Evolutionary conservation across 1,139 yeast species (phyloP), one percentile per base, ranked within the genome.

Genomic region (Diutina scorzettiae): DNA sequence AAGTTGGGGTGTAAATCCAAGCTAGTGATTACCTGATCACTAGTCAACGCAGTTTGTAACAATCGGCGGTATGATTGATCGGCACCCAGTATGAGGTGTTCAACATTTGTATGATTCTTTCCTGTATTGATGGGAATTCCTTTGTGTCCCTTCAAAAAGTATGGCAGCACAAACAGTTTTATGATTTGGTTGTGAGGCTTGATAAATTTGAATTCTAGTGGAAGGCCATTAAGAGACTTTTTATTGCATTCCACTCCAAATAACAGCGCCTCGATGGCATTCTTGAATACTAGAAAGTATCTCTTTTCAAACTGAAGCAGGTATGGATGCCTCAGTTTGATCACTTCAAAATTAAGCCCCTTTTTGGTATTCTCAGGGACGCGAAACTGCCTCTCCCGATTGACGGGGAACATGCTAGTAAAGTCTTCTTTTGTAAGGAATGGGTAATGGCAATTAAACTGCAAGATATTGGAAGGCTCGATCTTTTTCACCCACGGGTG

Each of bases 291-390:
- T 4, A 34, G 39, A 16, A 21, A 34, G 24, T 34, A 34, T 9
- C 16, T 16, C 7, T 34, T 23, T 9, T 34, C n/a, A 9, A 34
- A 34, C 4, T 14, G n/a, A 6, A 34, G 19, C 29, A 23, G 23
- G n/a, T 14, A 34, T 9, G 39, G 39, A 14, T 34, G 27, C 19
- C 39, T 21, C 39, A 34, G 39, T 23, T 34, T 34, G 28, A 34
- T 34, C 29, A 23, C 9, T 14, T 21, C 23, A 16, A 34, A 23
- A 12, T 8, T 18, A 7, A 34, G 24, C 9, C 28, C 28, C 20
- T n/a, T 18, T 23, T 34, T 34, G n/a, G 39, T 34, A 19, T 21
- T 21, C 17, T 17, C 27, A 6, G 39, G 39, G 5, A 34, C 39
- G 6, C 39, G 27, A 12, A n/a, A 34, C 17, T 21, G 28, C 11